Evolutionary conservation across 139 green algal genomes (phyloP).

Genomic region (Spirogloea muscicola): DNA sequence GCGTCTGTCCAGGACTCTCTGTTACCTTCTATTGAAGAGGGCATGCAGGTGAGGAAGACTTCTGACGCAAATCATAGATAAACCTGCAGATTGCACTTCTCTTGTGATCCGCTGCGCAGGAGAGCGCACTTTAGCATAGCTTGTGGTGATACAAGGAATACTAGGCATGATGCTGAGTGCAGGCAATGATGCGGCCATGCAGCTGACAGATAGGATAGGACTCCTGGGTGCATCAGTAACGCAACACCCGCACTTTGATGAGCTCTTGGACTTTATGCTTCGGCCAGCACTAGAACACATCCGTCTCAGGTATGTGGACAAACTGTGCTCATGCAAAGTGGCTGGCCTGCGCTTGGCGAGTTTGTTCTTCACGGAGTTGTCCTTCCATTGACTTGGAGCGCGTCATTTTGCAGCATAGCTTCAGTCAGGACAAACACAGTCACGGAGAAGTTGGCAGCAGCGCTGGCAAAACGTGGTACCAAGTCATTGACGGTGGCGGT

Average conservation of each 20-base stretch:
- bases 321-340: neutral
- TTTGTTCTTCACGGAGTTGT: too few species aligned
- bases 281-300: slow-evolving; percentile 48
- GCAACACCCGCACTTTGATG: slow-evolving; percentile 57
- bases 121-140: too few species aligned
- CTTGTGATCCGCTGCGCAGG: too few species aligned
- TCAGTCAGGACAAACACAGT: slow-evolving; percentile 56
- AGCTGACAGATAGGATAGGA: slow-evolving; percentile 51
- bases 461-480: slow-evolving; percentile 50
- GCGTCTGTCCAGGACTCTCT: slow-evolving; percentile 51
- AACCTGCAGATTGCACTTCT: too few species aligned
- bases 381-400: too few species aligned
- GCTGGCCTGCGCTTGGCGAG: too few species aligned
- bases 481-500: slow-evolving; percentile 57
- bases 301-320: slow-evolving; percentile 33
- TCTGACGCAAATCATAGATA: too few species aligned
- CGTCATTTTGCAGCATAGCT: slow-evolving; percentile 31
- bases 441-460: slow-evolving; percentile 51
- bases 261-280: slow-evolving; percentile 52
- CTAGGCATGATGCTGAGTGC: neutral
- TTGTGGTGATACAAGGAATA: too few species aligned
- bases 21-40: slow-evolving; percentile 52
- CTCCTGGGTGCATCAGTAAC: slow-evolving; percentile 58
- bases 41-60: slow-evolving; percentile 48
- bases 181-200: neutral